Base-by-base conservation (phyloP, 768 basidiomycete genomes). In the Suillus subalutaceus region DNA sequence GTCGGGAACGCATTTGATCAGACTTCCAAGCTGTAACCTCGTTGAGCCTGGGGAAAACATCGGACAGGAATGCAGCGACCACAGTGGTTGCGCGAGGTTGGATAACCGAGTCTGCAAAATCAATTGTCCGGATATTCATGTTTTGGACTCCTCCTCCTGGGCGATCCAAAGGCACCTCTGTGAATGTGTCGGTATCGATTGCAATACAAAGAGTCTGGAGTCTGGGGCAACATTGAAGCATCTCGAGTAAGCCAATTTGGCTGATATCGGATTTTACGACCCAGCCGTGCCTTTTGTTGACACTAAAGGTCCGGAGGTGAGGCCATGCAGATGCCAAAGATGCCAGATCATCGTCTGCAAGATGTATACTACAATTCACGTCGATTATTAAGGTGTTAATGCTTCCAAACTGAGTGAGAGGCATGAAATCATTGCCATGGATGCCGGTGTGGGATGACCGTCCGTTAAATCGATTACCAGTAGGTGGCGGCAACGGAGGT, bases 61-160 rank as follows among this genome's bases (percentile, higher is more conserved):
- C 57, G 57, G 38, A 59, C 8, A 59, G 16, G 58, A 60, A 60
- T 26, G 58, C 58, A 20, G 58, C 58, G 26, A 60, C 58, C 30
- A 30, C 26, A 10, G 26, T 43, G 16, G 4, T 20, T 30, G 40
- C 40, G 10, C 18, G 15, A 41, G 5, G 23, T 20, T 60, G 40
- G 40, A 60, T 60, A 20, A 18, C 18, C 6, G 58, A 60, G 26
- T 60, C 26, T 18, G 40, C 58, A 41, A 60, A 41, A 60, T 1
- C 16, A 12, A 60, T 26, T 12, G 26, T 43, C 10, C 40, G 26
- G 18, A 41, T 26, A 38, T 41, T 41, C 26, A 12, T 60, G 26
- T 60, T 60, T 43, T 41, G 16, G 26, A 43, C 5, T 18, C 58
- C 58, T 20, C 26, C 16, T 30, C 58, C 58, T 41, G 9, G 40